These are phyloP conservation scores for Pelagomonas calceolata DNA, from an alignment of 108 stramenopile genomes.

Conservation along the genomic window DNA sequence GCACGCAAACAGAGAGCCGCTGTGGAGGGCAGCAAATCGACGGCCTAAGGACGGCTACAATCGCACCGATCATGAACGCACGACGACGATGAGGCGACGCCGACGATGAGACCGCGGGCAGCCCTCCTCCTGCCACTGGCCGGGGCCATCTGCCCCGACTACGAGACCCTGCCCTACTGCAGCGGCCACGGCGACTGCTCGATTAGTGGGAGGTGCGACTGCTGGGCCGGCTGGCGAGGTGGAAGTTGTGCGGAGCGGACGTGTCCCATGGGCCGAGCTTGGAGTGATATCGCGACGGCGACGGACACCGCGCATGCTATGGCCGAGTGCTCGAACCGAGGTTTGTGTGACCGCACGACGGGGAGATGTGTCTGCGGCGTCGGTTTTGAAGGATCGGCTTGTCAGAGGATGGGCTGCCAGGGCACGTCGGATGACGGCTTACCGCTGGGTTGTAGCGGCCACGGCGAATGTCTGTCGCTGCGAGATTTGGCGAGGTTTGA, in stretches of 20 bases:
- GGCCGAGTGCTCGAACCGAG: conserved; percentile 39
- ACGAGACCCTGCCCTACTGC: conserved; percentile 8
- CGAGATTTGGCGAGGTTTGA: conserved; percentile 19
- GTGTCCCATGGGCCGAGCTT: conserved; percentile 25
- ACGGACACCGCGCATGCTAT: conserved; percentile 27
- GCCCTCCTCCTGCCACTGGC: no score
- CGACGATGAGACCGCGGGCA: no score
- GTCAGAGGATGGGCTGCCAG: conserved; percentile 23
- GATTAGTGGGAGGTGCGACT: conserved; percentile 28
- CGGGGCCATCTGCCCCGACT: neutral
- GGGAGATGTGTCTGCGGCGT: conserved; percentile 37
- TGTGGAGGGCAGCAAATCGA: no score
- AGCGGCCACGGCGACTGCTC: conserved; percentile 23
- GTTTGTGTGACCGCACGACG: conserved; percentile 33
- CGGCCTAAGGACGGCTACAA: no score
- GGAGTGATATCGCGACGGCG: conserved; percentile 33
- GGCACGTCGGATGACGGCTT: neutral
- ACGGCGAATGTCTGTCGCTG: conserved; percentile 42
- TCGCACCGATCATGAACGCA: no score
- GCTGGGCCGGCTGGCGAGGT: conserved; percentile 36
- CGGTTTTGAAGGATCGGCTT: conserved; percentile 39
- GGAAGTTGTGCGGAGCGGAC: conserved; percentile 39
- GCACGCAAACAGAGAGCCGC: no score
- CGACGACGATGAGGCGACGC: no score
- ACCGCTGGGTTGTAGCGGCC: conserved; percentile 18